These are phyloP conservation scores for Mycosphaerella sp. DNA, from an alignment of 2,329 filamentous ascomycete species.

Conservation along the genomic window DNA sequence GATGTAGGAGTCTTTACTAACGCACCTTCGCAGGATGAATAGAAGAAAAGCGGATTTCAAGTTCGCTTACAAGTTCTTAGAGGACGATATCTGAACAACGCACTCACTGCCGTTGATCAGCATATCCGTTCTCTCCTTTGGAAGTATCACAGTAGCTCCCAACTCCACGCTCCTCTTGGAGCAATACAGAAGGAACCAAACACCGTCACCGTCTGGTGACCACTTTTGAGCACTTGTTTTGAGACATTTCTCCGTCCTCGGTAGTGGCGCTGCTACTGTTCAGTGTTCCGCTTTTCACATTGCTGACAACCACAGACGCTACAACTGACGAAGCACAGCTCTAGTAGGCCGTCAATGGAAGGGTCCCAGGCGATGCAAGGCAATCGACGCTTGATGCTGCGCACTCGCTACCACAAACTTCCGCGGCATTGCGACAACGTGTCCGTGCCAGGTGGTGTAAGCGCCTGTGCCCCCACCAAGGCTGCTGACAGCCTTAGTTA, in stretches of 20 bases:
- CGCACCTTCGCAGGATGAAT: constrained; percentile 71
- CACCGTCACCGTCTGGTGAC: constrained; percentile 3
- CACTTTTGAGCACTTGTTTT: constrained; percentile 4
- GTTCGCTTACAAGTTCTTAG: constrained; percentile 95
- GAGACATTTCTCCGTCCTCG: not conserved
- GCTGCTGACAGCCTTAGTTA: not conserved
- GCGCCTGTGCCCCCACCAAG: not conserved
- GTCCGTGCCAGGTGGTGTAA: not conserved
- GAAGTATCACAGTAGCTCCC: constrained; percentile 21
- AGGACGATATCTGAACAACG: constrained; percentile 54
- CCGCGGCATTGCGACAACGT: not conserved
- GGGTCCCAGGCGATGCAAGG: not conserved
- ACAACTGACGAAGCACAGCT: constrained; percentile 1
- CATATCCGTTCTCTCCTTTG: constrained; percentile 9
- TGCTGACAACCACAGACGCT: constrained; percentile 1
- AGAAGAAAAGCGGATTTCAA: constrained; percentile 96
- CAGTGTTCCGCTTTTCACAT: not conserved
- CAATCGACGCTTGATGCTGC: not conserved
- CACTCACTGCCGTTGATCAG: not conserved
- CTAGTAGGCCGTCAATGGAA: not conserved
- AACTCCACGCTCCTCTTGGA: constrained; percentile 11
- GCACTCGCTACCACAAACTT: constrained; percentile 2
- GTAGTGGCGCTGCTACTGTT: not conserved
- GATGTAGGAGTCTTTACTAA: constrained; percentile 15
- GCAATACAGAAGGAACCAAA: constrained; percentile 13